phyloP scores from a whole-genome alignment of 2,329 filamentous ascomycete genomes.

The Paecilomyces sp. region DNA sequence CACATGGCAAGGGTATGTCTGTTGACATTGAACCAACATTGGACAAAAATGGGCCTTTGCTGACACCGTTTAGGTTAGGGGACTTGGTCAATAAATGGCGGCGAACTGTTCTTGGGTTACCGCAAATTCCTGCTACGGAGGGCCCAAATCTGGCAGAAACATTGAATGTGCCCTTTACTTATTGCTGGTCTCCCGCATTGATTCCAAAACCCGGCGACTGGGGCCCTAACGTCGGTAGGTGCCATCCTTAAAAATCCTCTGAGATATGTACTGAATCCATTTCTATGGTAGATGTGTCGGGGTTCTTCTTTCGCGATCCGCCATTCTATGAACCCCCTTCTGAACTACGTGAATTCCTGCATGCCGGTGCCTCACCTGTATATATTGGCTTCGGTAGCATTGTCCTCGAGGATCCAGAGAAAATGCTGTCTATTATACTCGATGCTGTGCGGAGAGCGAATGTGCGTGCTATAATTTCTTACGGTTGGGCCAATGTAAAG shows the following conservation, averaged over 20 bases:
- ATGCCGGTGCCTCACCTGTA: constrained; percentile 41
- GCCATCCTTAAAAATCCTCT: too few species aligned
- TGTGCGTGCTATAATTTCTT: constrained; percentile 47
- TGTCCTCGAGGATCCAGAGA: constrained; percentile 44
- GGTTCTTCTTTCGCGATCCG: constrained; percentile 38
- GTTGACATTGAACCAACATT: background rate
- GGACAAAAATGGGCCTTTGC: background rate
- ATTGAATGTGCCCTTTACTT: constrained; percentile 37
- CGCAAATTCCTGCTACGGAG: background rate
- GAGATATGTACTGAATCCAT: too few species aligned
- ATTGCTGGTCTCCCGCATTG: constrained; percentile 39
- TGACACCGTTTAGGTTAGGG: constrained; percentile 22
- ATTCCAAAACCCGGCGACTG: constrained; percentile 35
- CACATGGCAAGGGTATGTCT: constrained; percentile 33
- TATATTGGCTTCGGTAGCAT: constrained; percentile 54
- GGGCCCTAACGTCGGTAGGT: constrained; percentile 4
- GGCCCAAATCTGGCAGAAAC: constrained; percentile 23
- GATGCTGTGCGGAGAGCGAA: constrained; percentile 42
- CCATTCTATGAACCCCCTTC: constrained; percentile 28
- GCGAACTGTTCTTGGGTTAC: background rate
- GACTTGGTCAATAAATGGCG: constrained; percentile 42
- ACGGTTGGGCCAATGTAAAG: constrained; percentile 47
- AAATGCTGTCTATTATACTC: constrained; percentile 39
- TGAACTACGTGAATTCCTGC: constrained; percentile 39
- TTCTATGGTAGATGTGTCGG: constrained; percentile 27